phyloP scores from a whole-genome alignment of 345 rosid species.

The Camelina sativa region DNA sequence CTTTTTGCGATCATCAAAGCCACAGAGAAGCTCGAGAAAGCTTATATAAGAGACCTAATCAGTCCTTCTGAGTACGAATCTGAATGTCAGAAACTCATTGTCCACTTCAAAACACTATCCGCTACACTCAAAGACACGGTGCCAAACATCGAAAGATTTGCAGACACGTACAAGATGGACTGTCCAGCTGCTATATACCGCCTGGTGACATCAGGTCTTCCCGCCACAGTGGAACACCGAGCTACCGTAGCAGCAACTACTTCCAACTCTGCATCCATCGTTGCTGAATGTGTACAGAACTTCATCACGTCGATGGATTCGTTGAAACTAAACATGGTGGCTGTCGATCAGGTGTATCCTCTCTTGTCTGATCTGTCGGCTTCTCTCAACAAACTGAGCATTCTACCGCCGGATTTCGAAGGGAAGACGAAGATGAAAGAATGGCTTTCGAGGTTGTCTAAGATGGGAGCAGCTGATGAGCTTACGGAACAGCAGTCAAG shows the following conservation, averaged over 20 bases:
- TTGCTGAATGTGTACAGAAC: constrained; percentile 90
- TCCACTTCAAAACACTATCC: constrained; percentile 85
- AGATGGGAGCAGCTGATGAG: constrained; percentile 98
- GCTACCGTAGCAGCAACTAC: constrained; percentile 60
- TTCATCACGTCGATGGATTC: constrained; percentile 97
- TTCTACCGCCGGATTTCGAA: constrained; percentile 80
- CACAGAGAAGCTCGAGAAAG: constrained; percentile 94
- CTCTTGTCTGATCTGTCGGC: constrained; percentile 75
- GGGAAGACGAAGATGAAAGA: constrained; percentile 93
- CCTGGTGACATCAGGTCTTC: constrained; percentile 85
- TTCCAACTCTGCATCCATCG: constrained; percentile 74
- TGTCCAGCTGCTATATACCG: constrained; percentile 93
- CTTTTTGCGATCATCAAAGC: constrained; percentile 92
- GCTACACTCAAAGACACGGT: constrained; percentile 74
- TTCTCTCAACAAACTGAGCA: constrained; percentile 69
- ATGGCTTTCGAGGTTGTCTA: constrained; percentile 77
- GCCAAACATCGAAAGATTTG: constrained; percentile 82
- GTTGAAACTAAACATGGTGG: constrained; percentile 84
- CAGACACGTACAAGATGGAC: constrained; percentile 93
- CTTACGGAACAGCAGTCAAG: constrained; percentile 90
- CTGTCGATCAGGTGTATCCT: constrained; percentile 92
- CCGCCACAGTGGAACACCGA: constrained; percentile 90
- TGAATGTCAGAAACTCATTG: constrained; percentile 86
- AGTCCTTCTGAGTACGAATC: constrained; percentile 75
- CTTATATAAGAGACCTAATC: constrained; percentile 76